Conservation (phyloP, 106 monocot species). For the Posidonia australis region DNA sequence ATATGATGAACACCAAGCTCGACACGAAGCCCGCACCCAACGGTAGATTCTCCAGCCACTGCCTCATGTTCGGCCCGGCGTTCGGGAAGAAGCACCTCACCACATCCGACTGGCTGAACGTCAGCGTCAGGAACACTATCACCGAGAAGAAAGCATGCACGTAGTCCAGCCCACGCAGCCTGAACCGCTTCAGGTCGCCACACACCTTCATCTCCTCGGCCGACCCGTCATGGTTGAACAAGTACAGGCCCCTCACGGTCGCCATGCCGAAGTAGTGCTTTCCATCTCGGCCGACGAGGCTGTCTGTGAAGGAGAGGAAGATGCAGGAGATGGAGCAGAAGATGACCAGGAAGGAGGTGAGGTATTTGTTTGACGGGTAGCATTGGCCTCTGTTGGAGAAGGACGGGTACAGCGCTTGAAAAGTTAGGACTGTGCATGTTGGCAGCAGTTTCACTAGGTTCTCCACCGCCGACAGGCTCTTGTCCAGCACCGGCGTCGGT, state of each 20-base stretch:
- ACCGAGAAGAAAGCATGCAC: conserved; percentile 38
- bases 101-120: conserved; percentile 26
- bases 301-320: conserved; percentile 63
- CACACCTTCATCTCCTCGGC: conserved; percentile 3
- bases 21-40: conserved; percentile 44
- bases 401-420: conserved; percentile 35
- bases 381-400: conserved; percentile 50
- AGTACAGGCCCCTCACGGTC: conserved; percentile 24
- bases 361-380: conserved; percentile 31
- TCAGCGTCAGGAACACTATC: conserved; percentile 31
- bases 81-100: conserved; percentile 38
- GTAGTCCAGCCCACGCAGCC: conserved; percentile 24
- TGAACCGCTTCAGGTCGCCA: conserved; percentile 11
- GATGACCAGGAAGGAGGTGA: conserved; percentile 26
- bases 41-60: conserved; percentile 45
- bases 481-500: background rate
- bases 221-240: conserved; percentile 32
- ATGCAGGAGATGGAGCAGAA: conserved; percentile 28
- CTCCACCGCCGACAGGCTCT: conserved; percentile 6
- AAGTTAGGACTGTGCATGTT: conserved; percentile 39
- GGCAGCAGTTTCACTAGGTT: conserved; percentile 49
- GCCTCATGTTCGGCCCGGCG: conserved; percentile 10
- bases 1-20: conserved; percentile 37
- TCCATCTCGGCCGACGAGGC: conserved; percentile 25
- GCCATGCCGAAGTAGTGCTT: conserved; percentile 39